These are phyloP conservation scores for Phlebiopsis gigantea DNA, from an alignment of 768 basidiomycete species.

Conservation along the genomic window DNA sequence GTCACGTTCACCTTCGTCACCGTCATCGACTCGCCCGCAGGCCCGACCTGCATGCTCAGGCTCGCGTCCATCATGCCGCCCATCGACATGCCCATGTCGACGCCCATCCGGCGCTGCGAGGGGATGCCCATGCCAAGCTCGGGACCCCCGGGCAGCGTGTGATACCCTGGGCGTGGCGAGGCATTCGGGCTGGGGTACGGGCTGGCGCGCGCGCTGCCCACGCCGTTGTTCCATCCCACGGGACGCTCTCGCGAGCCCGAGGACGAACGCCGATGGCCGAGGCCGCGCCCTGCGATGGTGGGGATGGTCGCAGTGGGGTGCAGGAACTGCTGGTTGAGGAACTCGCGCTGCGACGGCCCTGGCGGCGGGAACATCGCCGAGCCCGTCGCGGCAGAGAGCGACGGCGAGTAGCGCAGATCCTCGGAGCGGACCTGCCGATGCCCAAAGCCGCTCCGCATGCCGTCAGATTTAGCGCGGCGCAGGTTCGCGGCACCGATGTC, in stretches of 20 bases:
- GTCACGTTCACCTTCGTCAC: constrained; percentile 76
- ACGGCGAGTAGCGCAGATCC: constrained; percentile 42
- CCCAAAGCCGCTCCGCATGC: constrained; percentile 27
- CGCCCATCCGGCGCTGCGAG: constrained; percentile 3
- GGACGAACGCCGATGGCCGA: constrained; percentile 34
- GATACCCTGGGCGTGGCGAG: constrained; percentile 49
- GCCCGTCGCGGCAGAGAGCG: constrained; percentile 17
- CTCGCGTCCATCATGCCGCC: constrained; percentile 8
- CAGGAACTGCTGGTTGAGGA: constrained; percentile 38
- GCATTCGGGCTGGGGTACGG: constrained; percentile 70
- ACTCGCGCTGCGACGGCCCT: constrained; percentile 35
- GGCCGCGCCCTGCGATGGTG: constrained; percentile 30
- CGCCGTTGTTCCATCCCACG: constrained; percentile 16
- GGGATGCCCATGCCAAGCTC: constrained; percentile 14
- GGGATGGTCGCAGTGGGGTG: constrained; percentile 31
- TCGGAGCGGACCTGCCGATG: constrained; percentile 59
- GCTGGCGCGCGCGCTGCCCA: constrained; percentile 35
- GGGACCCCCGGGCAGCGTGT: constrained; percentile 34
- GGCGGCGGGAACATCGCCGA: constrained; percentile 20
- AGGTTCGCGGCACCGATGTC: constrained; percentile 30
- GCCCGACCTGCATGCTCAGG: constrained; percentile 12
- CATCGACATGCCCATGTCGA: constrained; percentile 17
- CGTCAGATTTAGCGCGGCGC: constrained; percentile 49
- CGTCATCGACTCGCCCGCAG: constrained; percentile 23
- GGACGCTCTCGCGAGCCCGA: constrained; percentile 34